Conservation (phyloP, 495 filamentous ascomycete genomes). For the Lasiosphaeria hispida region DNA sequence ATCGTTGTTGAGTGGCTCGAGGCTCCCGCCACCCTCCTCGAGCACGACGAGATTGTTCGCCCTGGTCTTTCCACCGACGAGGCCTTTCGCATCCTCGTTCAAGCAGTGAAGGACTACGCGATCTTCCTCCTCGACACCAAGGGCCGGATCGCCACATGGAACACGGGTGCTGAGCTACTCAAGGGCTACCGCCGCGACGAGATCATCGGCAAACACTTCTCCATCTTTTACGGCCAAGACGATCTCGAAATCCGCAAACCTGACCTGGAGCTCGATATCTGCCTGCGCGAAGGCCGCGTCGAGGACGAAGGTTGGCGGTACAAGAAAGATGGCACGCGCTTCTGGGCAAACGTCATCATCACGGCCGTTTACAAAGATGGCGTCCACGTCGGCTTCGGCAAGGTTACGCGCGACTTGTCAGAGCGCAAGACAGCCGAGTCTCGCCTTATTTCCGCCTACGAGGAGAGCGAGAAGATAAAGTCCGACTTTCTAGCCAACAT, state of each 20-base stretch:
- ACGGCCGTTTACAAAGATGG: slow-evolving; percentile 57
- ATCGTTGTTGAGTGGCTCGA: slow-evolving; percentile 48
- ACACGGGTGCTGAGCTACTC: slow-evolving; percentile 55
- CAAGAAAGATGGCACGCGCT: slow-evolving; percentile 57
- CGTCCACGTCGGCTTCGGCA: slow-evolving; percentile 61
- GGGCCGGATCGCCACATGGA: slow-evolving; percentile 62
- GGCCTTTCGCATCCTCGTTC: slow-evolving; percentile 60
- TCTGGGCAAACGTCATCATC: slow-evolving; percentile 69
- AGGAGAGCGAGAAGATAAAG: slow-evolving; percentile 63
- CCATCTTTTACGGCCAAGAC: slow-evolving; percentile 58
- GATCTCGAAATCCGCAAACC: slow-evolving; percentile 55
- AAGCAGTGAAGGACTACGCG: slow-evolving; percentile 64
- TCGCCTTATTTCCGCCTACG: slow-evolving; percentile 59
- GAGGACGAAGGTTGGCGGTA: slow-evolving; percentile 69
- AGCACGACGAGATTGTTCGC: slow-evolving; percentile 41
- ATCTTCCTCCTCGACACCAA: slow-evolving; percentile 64
- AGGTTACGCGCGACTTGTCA: slow-evolving; percentile 63
- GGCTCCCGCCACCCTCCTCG: slow-evolving; percentile 24
- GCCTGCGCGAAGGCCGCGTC: slow-evolving; percentile 57
- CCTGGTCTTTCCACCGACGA: slow-evolving; percentile 46
- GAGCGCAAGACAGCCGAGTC: slow-evolving; percentile 59
- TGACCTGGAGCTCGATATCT: slow-evolving; percentile 53
- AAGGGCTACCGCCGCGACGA: slow-evolving; percentile 58
- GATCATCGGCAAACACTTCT: slow-evolving; percentile 63
- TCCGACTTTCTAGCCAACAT: slow-evolving; percentile 66